A percentile compares a stretch with the other conserved stretches of the same genome.
Conservation (phyloP, 352 stramenopile species). For the Phytophthora meadii region DNA sequence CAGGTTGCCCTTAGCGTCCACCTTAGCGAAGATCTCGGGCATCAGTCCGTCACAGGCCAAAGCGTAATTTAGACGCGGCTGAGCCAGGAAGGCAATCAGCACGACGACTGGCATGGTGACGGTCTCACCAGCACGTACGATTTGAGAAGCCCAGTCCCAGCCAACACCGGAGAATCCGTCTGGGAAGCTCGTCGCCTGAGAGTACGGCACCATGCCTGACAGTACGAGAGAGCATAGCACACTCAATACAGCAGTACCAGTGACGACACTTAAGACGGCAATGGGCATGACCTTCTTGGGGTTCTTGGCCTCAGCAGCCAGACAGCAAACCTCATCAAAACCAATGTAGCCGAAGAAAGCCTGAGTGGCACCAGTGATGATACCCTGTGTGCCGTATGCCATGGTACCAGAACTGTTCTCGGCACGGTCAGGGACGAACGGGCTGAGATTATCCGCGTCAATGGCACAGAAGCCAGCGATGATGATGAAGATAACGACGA, state of each 20-base stretch:
- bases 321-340: constrained; percentile 94
- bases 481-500: constrained; percentile 90
- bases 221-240: constrained; percentile 77
- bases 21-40: constrained; percentile 81
- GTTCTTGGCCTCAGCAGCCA: constrained; percentile 82
- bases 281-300: constrained; percentile 79
- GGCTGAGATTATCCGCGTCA: constrained; percentile 73
- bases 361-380: constrained; percentile 85
- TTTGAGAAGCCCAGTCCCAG: constrained; percentile 34
- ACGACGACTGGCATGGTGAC: constrained; percentile 92
- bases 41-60: constrained; percentile 91
- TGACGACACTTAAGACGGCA: constrained; percentile 83
- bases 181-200: constrained; percentile 39
- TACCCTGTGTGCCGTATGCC: constrained; percentile 58
- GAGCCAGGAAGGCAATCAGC: constrained; percentile 88
- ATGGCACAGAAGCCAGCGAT: constrained; percentile 82
- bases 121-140: constrained; percentile 41
- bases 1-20: constrained; percentile 67
- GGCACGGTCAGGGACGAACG: constrained; percentile 58
- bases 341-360: constrained; percentile 95
- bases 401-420: constrained; percentile 31
- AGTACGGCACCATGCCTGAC: constrained; percentile 68
- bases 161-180: constrained; percentile 33
- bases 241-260: constrained; percentile 66
- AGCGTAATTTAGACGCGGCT: constrained; percentile 90